Percentiles rank a stretch among this genome's conserved stretches.
Conservation (phyloP, 306 rosid species). For the Medicago lupulina region DNA sequence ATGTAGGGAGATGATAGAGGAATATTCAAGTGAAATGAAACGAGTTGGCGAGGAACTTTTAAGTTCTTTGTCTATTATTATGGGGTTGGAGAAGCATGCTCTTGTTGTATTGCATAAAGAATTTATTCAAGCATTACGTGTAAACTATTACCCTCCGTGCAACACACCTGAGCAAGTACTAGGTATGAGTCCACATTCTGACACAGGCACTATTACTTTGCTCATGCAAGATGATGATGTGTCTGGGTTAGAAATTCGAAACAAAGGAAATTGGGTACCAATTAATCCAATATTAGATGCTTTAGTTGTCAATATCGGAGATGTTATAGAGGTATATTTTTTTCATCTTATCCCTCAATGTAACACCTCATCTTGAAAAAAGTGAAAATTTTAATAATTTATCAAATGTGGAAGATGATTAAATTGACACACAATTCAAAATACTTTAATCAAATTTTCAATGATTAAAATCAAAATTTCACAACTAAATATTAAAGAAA, state of each 20-base stretch:
- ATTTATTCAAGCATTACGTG: slow-evolving; percentile 25
- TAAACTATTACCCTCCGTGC: slow-evolving; percentile 57
- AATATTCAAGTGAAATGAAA: slow-evolving; percentile 47
- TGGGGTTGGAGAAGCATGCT: slow-evolving; percentile 48
- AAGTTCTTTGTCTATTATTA: slow-evolving; percentile 36
- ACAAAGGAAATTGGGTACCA: slow-evolving; percentile 51
- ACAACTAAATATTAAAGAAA: too few species aligned
- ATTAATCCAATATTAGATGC: slow-evolving; percentile 40
- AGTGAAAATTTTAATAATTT: too few species aligned
- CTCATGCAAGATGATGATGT: slow-evolving; percentile 53
- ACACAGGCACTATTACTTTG: slow-evolving; percentile 50
- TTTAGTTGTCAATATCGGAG: slow-evolving; percentile 51
- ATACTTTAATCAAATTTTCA: too few species aligned
- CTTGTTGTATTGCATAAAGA: slow-evolving; percentile 47
- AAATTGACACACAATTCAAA: too few species aligned
- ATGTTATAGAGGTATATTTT: slow-evolving; percentile 31
- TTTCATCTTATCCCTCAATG: too few species aligned
- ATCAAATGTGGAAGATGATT: too few species aligned
- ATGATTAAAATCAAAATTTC: too few species aligned
- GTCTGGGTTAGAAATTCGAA: slow-evolving; percentile 46
- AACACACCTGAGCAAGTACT: slow-evolving; percentile 50
- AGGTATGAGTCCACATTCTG: slow-evolving; percentile 57
- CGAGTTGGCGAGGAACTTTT: slow-evolving; percentile 44
- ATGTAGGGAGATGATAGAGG: slow-evolving; percentile 45
- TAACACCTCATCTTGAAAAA: too few species aligned